phyloP scores from a whole-genome alignment of 2,329 filamentous ascomycete genomes.

The Trichoderma sp. region DNA sequence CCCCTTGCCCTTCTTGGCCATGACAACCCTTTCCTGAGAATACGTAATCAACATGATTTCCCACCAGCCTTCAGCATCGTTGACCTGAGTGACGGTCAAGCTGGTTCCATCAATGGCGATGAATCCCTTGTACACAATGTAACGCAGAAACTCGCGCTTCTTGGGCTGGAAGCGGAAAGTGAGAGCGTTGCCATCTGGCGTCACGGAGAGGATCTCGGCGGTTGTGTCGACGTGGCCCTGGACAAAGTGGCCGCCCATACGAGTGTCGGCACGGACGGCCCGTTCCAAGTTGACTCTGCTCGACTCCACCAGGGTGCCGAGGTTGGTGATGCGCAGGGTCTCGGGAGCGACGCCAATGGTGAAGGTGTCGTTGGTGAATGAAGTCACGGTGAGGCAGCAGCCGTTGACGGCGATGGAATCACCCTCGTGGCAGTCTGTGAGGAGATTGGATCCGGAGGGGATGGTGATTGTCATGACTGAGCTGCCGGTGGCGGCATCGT shows the following conservation, averaged over 20 bases:
- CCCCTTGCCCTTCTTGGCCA: constrained; percentile 72
- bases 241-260: constrained; percentile 97
- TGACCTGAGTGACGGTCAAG: constrained; percentile 82
- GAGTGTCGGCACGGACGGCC: constrained; percentile 83
- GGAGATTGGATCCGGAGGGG: constrained; percentile 63
- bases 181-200: constrained; percentile 82
- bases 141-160: constrained; percentile 67
- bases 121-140: constrained; percentile 95
- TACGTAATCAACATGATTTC: constrained; percentile 98
- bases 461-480: constrained; percentile 86
- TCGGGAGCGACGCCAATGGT: constrained; percentile 93
- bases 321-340: constrained; percentile 91
- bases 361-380: constrained; percentile 58
- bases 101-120: constrained; percentile 92
- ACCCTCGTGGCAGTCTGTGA: constrained; percentile 78
- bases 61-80: constrained; percentile 77
- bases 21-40: constrained; percentile 87
- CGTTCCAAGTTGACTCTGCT: constrained; percentile 88
- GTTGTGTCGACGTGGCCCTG: constrained; percentile 96
- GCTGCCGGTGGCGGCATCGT: constrained; percentile 78
- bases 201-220: constrained; percentile 68
- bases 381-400: constrained; percentile 85
- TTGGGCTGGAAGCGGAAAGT: constrained; percentile 79
- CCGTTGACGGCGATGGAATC: constrained; percentile 96
- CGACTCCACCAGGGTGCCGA: constrained; percentile 66